Conservation (phyloP, 164 flowering plant species). For the Chloranthus sessilifolius region DNA sequence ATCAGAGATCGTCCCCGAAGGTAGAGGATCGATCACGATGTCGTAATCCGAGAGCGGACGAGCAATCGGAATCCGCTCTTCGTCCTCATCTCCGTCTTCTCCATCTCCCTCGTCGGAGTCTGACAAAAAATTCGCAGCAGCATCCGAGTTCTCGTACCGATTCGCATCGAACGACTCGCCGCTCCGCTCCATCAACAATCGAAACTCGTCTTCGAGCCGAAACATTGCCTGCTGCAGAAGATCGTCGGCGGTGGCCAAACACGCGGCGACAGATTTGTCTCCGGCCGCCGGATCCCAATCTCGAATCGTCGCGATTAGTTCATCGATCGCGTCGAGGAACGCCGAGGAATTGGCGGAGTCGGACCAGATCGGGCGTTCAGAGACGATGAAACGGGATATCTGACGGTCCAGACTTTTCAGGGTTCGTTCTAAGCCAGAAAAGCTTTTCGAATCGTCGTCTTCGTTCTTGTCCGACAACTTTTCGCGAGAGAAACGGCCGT, state of each 20-base stretch:
- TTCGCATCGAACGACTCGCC: conserved; percentile 27
- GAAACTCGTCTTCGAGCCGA: conserved; percentile 75
- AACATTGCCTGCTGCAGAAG: conserved; percentile 73
- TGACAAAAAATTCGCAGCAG: conserved; percentile 12
- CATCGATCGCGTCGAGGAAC: conserved; percentile 74
- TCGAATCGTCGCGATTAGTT: conserved; percentile 38
- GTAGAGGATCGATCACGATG: conserved; percentile 75
- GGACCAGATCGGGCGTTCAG: conserved; percentile 71
- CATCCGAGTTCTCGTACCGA: conserved; percentile 6
- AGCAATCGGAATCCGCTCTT: conserved; percentile 53
- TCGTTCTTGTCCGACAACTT: conserved; percentile 40
- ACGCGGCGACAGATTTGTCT: conserved; percentile 49
- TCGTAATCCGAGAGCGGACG: conserved; percentile 64
- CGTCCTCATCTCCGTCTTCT: conserved; percentile 28
- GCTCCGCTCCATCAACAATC: conserved; percentile 48
- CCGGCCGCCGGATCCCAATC: conserved; percentile 48
- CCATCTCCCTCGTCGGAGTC: conserved; percentile 51
- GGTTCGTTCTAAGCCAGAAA: conserved; percentile 35
- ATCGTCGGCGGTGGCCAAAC: conserved; percentile 67
- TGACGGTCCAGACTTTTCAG: conserved; percentile 54
- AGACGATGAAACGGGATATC: conserved; percentile 50
- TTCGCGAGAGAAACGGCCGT: conserved; percentile 76
- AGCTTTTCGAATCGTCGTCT: conserved; percentile 22
- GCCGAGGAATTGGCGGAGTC: conserved; percentile 60
- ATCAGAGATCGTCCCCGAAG: conserved; percentile 59